Evolutionary conservation across 2,329 filamentous ascomycete species (phyloP).

Genomic region (Alternaria sp.): DNA sequence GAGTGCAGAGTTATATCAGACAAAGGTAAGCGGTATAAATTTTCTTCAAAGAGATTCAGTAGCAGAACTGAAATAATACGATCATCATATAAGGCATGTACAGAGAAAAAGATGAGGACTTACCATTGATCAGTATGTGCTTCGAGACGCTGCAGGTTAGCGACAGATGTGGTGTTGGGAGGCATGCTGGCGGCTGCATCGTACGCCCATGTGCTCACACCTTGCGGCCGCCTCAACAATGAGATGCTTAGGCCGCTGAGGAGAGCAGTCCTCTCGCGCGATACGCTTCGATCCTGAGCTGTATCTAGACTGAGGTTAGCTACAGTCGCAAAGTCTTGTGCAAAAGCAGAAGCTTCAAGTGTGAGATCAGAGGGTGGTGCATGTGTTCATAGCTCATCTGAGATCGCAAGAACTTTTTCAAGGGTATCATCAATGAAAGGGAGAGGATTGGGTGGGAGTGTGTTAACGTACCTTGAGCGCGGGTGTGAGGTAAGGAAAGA

Average conservation of each 20-base stretch:
- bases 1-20: constrained; percentile 51
- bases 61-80: constrained; percentile 68
- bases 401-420: constrained; percentile 63
- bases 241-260: neutral
- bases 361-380: constrained; percentile 65
- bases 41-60: constrained; percentile 68
- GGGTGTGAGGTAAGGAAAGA: constrained; percentile 32
- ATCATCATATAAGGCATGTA: constrained; percentile 43
- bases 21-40: constrained; percentile 65
- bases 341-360: constrained; percentile 15
- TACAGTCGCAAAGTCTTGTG: constrained; percentile 14
- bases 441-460: neutral
- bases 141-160: neutral
- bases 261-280: neutral
- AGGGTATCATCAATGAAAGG: constrained; percentile 61
- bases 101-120: constrained; percentile 12
- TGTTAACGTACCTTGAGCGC: constrained; percentile 35
- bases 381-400: constrained; percentile 67
- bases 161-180: neutral
- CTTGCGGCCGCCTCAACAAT: neutral
- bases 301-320: constrained; percentile 31
- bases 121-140: constrained; percentile 15
- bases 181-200: neutral
- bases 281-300: neutral
- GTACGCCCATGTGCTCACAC: neutral